Evolutionary conservation across 352 stramenopile species (phyloP), one percentile per base, ranked within the genome.

Genomic region (Thalassiosira mediterranea): DNA sequence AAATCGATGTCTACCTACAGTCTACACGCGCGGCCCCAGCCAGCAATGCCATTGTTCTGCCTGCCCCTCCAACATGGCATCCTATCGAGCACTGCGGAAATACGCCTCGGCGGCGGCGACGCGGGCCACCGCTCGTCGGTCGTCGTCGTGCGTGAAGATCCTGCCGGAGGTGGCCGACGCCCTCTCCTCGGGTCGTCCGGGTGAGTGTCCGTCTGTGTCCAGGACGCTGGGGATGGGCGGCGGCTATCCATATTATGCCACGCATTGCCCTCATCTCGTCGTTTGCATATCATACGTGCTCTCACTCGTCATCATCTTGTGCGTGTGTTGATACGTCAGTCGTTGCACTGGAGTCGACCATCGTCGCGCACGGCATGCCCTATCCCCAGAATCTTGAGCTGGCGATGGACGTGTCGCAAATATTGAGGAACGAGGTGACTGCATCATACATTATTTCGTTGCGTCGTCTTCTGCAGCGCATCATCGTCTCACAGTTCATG

Each of bases 291-390:
- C 2, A 56, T n/a, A 28, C 38, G 29, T 67, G 28, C 11, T 37
- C 28, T 48, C 23, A 0, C 15, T 54, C 13, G 19, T 13, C 31
- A 34, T 53, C 17, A 44, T 66, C 31, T n/a, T 38, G 42, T 54
- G 0, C 17, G 25, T 29, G 25, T 52, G 7, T 3, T 0, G 7
- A 31, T 66, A n/a, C n/a, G n/a, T n/a, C 78, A 48, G 77, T 93
- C 0, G 83, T 98, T 26, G 97, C 97, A 42, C 91, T 99, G 17
- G 97, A 99, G 86, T 98, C 94, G n/a, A 99, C 97, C 51, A 99
- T 99, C 82, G 97, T 99, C 63, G 97, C 96, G 29, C 97, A 99
- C 83, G 97, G 94, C 0, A 99, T 99, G 96, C 97, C 97, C 31
- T 99, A 95, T 84, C 97, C 97, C 51, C 87, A 98, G 80, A 99